Evolutionary conservation across 2,329 filamentous ascomycete species (phyloP), one percentile per base, ranked within the genome.

Genomic region (Nothophoma quercina): DNA sequence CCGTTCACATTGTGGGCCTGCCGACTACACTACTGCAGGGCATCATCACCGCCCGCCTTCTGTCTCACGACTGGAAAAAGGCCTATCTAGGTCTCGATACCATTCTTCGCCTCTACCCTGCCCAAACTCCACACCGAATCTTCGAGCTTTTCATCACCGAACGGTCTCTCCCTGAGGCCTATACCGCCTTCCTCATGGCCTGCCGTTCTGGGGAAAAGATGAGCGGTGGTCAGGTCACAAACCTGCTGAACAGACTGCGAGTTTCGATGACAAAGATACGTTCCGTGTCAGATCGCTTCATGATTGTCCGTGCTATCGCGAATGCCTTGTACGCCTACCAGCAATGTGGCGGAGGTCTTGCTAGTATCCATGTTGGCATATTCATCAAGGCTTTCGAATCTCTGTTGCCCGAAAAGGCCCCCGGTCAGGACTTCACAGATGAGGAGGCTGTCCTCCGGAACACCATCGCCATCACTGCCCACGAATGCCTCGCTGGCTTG

Each of bases 21-120:
- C 75, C 77, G 2, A 71, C 77, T 15, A 64, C 68, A 18, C 67
- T 83, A 9, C 66, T 83, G 2, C 77, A 79, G 55, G 78, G 78
- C 5, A 82, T 83, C 35, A 64, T 78, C 34, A 77, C 72, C 1
- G 81, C 81, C 4, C 75, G 81, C 33, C 55, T 82, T 3, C 60
- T 78, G 4, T 63, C 71, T 25, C 75, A 78, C 15, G 77, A 82
- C 43, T 78, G 79, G 69, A 73, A 68, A 29, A 74, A 72, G 8
- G 78, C 80, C 1, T 84, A 83, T 54, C 70, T 83, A 15, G 77
- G 74, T 4, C 67, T 83, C 3, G 81, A 84, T 60, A 78, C 78
- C 8, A 71, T 72, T 2, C 63, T 82, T 5, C 74, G 81, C 21
- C 68, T 83, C 5, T 77, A 75, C 51, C 81, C 81, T 2, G 72